Conservation (phyloP, 2,329 filamentous ascomycete species). For the Ascosphaera aggregata region DNA sequence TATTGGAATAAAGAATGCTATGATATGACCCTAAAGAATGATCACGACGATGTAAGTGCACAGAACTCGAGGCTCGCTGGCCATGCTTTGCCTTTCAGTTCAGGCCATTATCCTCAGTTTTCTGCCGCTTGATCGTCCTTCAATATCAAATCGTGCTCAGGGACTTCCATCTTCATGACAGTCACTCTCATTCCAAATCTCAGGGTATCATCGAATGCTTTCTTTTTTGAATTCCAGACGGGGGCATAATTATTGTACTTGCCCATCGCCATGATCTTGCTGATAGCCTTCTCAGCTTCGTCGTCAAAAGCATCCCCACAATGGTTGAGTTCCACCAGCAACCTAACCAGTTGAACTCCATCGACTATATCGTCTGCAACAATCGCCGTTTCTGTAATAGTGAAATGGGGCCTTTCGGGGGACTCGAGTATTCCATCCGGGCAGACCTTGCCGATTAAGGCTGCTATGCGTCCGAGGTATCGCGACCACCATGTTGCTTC, state of each 20-base stretch:
- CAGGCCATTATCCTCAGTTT: slow-evolving; percentile 9
- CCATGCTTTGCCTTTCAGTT: too few relatives aligned
- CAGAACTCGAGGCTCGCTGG: too few relatives aligned
- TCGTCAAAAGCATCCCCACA: neutral
- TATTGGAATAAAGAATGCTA: too few relatives aligned
- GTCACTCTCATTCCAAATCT: neutral
- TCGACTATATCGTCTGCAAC: neutral
- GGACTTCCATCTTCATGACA: neutral
- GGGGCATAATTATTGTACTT: neutral
- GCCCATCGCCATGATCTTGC: neutral
- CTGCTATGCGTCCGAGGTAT: slow-evolving; percentile 37
- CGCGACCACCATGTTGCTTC: slow-evolving; percentile 40
- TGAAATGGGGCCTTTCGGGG: neutral
- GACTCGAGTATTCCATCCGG: slow-evolving; percentile 30
- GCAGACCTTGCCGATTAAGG: slow-evolving; percentile 34
- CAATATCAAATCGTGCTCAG: neutral
- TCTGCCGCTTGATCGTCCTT: slow-evolving; percentile 4
- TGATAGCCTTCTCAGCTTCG: neutral
- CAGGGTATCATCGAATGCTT: neutral
- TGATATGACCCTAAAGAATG: too few relatives aligned
- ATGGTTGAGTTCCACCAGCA: neutral
- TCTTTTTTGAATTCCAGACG: neutral
- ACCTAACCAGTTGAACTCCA: neutral
- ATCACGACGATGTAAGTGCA: too few relatives aligned
- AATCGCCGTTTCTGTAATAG: neutral